These are phyloP conservation scores for Cutaneotrichosporon curvatum DNA, from an alignment of 1,284 basidiomycete genomes.

Conservation along the genomic window DNA sequence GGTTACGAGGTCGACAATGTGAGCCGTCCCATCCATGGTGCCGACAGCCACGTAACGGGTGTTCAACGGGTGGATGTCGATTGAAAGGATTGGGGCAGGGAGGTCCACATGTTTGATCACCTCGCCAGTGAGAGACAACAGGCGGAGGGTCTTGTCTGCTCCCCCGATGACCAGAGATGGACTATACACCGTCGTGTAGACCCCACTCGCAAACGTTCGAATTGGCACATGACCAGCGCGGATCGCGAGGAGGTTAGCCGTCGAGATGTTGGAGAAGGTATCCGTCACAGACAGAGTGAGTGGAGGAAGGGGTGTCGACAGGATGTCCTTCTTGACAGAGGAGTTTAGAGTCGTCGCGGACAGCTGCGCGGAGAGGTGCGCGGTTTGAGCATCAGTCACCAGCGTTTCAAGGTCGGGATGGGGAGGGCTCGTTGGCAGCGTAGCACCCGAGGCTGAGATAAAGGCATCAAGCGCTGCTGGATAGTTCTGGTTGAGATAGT, in stretches of 20 bases:
- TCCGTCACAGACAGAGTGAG: conserved; percentile 15
- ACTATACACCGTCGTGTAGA: conserved; percentile 23
- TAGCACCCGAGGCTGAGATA: conserved; percentile 23
- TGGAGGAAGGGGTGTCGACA: conserved; percentile 15
- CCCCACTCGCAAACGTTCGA: conserved; percentile 35
- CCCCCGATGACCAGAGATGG: conserved; percentile 63
- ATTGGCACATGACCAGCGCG: conserved; percentile 22
- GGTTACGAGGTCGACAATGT: conserved; percentile 40
- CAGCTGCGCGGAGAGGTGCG: conserved; percentile 20
- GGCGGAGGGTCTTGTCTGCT: conserved; percentile 69
- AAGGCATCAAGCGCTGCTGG: conserved; percentile 36
- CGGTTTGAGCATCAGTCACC: conserved; percentile 26
- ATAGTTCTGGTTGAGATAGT: conserved; percentile 37
- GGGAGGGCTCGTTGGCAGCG: conserved; percentile 23
- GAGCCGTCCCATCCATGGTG: conserved; percentile 43
- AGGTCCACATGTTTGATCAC: conserved; percentile 19
- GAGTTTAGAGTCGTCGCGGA: conserved; percentile 10
- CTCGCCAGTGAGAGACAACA: conserved; percentile 69
- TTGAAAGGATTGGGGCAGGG: conserved; percentile 41
- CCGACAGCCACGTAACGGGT: conserved; percentile 40
- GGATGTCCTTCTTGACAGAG: conserved; percentile 18
- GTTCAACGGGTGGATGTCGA: conserved; percentile 39
- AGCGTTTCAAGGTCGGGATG: conserved; percentile 36
- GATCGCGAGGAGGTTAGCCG: conserved; percentile 38
- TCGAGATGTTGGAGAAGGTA: conserved; percentile 29